Evolutionary conservation across 176 grass and related monocot species (phyloP).

Genomic region (Oryza nivara): DNA sequence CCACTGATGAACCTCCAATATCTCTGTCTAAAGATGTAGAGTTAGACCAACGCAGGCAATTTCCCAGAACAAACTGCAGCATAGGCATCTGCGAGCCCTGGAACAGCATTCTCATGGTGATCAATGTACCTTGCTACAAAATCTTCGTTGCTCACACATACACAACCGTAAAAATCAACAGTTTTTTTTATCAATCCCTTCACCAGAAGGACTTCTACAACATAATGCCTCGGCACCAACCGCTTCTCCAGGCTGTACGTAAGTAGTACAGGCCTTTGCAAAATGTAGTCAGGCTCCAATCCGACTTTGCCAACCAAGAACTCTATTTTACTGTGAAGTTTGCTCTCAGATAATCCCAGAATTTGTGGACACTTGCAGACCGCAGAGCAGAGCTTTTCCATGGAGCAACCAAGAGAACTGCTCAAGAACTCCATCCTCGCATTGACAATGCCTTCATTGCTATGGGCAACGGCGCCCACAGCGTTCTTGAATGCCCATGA

Average conservation of each 20-base stretch:
- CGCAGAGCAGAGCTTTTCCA: not conserved
- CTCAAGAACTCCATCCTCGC: conserved; percentile 19
- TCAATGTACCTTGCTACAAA: not conserved
- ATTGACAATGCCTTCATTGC: not conserved
- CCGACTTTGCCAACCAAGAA: conserved; percentile 29
- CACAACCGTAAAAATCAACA: too few species aligned
- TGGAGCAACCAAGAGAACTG: conserved; percentile 19
- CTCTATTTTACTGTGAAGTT: not conserved
- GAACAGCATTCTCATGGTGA: not conserved
- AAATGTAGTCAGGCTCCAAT: conserved; percentile 7
- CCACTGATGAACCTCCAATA: too few species aligned
- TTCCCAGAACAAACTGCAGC: not conserved
- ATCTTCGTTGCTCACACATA: not conserved
- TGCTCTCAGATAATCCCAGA: not conserved
- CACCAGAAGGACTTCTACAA: not conserved
- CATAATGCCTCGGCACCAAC: not conserved
- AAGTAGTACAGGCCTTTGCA: not conserved
- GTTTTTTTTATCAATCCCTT: too few species aligned
- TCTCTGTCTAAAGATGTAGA: too few species aligned
- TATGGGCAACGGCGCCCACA: too few species aligned
- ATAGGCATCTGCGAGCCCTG: not conserved
- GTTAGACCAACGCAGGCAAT: too few species aligned
- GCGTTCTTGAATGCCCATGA: not conserved
- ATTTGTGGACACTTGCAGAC: not conserved
- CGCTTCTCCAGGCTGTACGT: conserved; percentile 40